These are phyloP conservation scores for Excoecaria cochinchinensis DNA, from an alignment of 345 rosid species.

Conservation along the genomic window DNA sequence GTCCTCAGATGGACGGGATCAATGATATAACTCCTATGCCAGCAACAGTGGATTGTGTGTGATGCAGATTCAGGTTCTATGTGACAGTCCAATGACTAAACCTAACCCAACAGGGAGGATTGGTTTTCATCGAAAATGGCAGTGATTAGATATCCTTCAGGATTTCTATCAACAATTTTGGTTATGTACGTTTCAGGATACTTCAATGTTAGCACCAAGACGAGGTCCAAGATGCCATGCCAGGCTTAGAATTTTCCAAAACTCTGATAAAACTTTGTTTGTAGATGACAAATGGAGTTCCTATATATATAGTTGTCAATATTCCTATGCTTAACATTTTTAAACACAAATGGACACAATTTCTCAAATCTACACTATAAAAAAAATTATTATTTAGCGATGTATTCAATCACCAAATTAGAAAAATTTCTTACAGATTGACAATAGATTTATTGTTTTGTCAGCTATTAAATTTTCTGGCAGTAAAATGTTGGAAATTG, in stretches of 20 bases:
- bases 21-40: constrained; percentile 31
- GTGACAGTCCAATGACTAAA: constrained; percentile 1
- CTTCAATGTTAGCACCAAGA: background rate
- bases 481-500: too few relatives aligned
- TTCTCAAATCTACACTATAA: too few relatives aligned
- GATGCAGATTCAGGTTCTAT: constrained; percentile 37
- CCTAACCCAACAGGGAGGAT: background rate
- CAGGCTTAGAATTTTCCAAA: background rate
- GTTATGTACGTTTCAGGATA: constrained; percentile 19
- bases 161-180: constrained; percentile 16
- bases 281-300: too few relatives aligned
- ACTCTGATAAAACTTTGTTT: too few relatives aligned
- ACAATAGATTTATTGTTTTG: too few relatives aligned
- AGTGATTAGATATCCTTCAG: constrained; percentile 27
- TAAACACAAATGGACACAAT: too few relatives aligned
- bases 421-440: too few relatives aligned
- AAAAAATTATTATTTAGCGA: too few relatives aligned
- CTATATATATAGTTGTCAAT: too few relatives aligned
- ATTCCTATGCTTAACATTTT: too few relatives aligned
- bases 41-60: constrained; percentile 39
- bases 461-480: too few relatives aligned
- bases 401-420: too few relatives aligned
- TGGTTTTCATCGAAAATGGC: constrained; percentile 32
- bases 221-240: background rate
- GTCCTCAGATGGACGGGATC: constrained; percentile 40